Base-by-base conservation (phyloP, 176 grass and related monocot genomes). In the Echinochloa phyllopogon region DNA sequence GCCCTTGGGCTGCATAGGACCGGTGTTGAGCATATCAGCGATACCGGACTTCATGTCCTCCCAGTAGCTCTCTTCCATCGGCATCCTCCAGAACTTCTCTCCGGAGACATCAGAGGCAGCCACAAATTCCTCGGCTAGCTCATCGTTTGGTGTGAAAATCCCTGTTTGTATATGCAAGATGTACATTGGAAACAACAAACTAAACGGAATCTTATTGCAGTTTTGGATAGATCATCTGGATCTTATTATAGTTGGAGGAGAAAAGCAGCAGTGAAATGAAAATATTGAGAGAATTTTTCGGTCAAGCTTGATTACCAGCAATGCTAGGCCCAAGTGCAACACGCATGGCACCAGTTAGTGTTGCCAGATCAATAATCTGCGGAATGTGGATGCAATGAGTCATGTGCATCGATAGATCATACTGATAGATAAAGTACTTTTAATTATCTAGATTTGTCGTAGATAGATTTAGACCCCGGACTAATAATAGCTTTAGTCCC, bases 41-140 rank as follows among this genome's bases (percentile, higher is more conserved):
- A 98, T 94, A 17, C 96, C 69, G 1, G 96, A 98, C 86, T 94
- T 94, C 96, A 98, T 98, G 0, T 86, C 88, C 78, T 98, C 96
- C 96, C 96, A 98, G 12, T 98, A 98, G 74, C 91, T 95, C 61
- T 98, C 96, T 62, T 98, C 93, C 49, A 98, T 61, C 40, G 96
- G 96, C 77, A 98, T 61, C 78, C 96, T 95, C 96, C 96, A 98
- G 64, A 98, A 88, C 65, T 95, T 98, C 73, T 98, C 96, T 37
- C 96, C 96, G 12, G 96, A 91, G 33, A 86, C 36, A 43, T 94
- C 91, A 49, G 93, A 95, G 29, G 96, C 96, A 3, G 81, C 87
- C 11, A 72, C 23, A 74, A 98, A 76, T 78, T 98, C 93, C 77
- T 94, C 90, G 11, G 91, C 93, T 84, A 98, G 91, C 79, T 95